A percentile compares a stretch with the other conserved stretches of the same genome.
phyloP scores from a whole-genome alignment of 192 early-diverging fungal genomes.

The Coemansia sp. region DNA sequence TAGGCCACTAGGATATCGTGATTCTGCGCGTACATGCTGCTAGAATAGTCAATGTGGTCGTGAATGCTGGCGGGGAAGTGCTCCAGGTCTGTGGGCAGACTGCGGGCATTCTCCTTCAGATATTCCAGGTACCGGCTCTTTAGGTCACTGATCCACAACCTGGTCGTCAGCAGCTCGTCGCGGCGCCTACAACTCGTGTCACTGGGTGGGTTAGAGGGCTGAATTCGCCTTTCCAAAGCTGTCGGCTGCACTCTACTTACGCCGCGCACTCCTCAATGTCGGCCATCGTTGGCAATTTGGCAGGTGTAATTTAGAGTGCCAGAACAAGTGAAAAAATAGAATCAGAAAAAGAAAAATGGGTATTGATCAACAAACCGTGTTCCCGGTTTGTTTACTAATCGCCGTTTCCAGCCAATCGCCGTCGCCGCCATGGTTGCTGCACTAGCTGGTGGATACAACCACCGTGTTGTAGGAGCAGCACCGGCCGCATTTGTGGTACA shows the following conservation, averaged over 20 bases:
- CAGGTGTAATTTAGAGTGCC: neutral
- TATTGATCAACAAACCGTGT: too few species aligned
- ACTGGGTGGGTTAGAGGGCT: neutral
- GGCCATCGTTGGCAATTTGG: constrained; percentile 15
- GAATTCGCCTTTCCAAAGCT: neutral
- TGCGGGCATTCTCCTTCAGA: constrained; percentile 21
- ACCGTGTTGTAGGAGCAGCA: constrained; percentile 90
- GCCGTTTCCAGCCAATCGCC: too few species aligned
- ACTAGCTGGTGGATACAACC: constrained; percentile 20
- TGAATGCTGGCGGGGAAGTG: constrained; percentile 38
- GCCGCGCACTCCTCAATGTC: constrained; percentile 29
- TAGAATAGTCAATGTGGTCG: constrained; percentile 31
- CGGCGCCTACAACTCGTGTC: constrained; percentile 47
- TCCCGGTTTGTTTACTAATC: too few species aligned
- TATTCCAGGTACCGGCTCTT: constrained; percentile 39
- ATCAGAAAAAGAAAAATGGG: neutral
- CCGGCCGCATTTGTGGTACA: constrained; percentile 89
- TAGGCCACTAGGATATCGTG: constrained; percentile 31
- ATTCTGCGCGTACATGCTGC: constrained; percentile 33
- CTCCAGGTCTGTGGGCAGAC: constrained; percentile 35
- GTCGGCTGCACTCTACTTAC: constrained; percentile 20
- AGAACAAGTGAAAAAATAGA: neutral
- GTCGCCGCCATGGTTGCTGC: too few species aligned
- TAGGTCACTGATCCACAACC: constrained; percentile 42
- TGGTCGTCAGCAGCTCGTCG: constrained; percentile 39